Percentiles rank a stretch among this genome's conserved stretches.
phyloP scores from a whole-genome alignment of 257 asterid species.

The Rubia yunnanensis region DNA sequence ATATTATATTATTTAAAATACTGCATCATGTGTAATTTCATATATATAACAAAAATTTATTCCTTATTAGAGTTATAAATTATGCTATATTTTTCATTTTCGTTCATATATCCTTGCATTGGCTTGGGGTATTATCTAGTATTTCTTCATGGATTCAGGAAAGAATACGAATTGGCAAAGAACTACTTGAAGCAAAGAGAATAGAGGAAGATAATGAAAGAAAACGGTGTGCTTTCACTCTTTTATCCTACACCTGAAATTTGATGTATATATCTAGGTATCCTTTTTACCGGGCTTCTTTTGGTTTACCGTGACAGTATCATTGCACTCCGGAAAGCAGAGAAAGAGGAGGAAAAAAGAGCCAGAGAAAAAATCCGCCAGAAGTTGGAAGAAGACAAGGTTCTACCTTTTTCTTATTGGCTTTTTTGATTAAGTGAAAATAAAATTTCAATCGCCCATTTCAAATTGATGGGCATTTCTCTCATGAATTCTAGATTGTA shows the following conservation, averaged over 20 bases:
- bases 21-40: too few species aligned
- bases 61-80: too few species aligned
- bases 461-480: background rate
- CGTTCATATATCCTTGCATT: too few species aligned
- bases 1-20: too few species aligned
- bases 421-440: background rate
- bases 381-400: constrained; percentile 98
- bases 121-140: too few species aligned
- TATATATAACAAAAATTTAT: too few species aligned
- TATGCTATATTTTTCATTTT: too few species aligned
- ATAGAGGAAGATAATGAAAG: constrained; percentile 97
- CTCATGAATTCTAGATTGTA: background rate
- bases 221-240: constrained; percentile 64
- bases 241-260: constrained; percentile 4
- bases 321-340: constrained; percentile 89
- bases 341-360: constrained; percentile 85
- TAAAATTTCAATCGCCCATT: background rate
- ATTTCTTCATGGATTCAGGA: constrained; percentile 47
- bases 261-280: constrained; percentile 1
- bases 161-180: constrained; percentile 79
- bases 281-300: constrained; percentile 13
- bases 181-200: constrained; percentile 92
- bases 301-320: constrained; percentile 35
- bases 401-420: constrained; percentile 19
- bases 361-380: constrained; percentile 93